phyloP scores from a whole-genome alignment of 352 stramenopile genomes.

The Pythium myriotylum region DNA sequence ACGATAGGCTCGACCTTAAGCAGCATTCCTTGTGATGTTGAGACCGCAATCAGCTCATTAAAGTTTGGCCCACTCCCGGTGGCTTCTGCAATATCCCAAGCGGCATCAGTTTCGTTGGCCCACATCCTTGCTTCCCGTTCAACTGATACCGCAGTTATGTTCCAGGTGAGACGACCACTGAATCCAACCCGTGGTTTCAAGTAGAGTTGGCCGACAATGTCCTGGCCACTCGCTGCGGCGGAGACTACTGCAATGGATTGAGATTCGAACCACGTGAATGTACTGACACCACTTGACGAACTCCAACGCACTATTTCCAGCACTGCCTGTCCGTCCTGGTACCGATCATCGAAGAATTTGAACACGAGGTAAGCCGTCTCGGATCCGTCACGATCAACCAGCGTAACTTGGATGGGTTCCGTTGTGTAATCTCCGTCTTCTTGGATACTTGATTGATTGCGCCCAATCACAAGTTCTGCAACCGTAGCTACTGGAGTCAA shows the following conservation, averaged over 20 bases:
- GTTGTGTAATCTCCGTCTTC: conserved; percentile 36
- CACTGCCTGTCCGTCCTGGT: not conserved
- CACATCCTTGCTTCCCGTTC: conserved; percentile 2
- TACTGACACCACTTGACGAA: not conserved
- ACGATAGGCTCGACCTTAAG: conserved; percentile 21
- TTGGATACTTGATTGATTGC: conserved; percentile 15
- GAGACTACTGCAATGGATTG: conserved; percentile 13
- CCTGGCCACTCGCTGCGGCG: not conserved
- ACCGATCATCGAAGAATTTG: conserved; percentile 20
- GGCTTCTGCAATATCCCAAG: not conserved
- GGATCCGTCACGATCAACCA: conserved; percentile 44
- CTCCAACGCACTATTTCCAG: conserved; percentile 23
- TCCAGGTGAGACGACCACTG: conserved; percentile 17
- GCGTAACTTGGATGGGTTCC: conserved; percentile 24
- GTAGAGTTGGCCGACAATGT: conserved; percentile 8
- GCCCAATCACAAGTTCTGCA: conserved; percentile 19
- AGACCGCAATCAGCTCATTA: not conserved
- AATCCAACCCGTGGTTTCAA: conserved; percentile 19
- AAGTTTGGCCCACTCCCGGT: not conserved
- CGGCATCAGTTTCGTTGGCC: not conserved
- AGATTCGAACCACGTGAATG: conserved; percentile 18
- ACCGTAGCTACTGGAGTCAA: conserved; percentile 32
- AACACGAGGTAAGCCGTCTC: conserved; percentile 37
- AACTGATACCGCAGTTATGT: conserved; percentile 7
- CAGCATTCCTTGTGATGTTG: not conserved